Evolutionary conservation across 495 filamentous ascomycete genomes (phyloP).

Genomic region (Apiosordaria backusii): DNA sequence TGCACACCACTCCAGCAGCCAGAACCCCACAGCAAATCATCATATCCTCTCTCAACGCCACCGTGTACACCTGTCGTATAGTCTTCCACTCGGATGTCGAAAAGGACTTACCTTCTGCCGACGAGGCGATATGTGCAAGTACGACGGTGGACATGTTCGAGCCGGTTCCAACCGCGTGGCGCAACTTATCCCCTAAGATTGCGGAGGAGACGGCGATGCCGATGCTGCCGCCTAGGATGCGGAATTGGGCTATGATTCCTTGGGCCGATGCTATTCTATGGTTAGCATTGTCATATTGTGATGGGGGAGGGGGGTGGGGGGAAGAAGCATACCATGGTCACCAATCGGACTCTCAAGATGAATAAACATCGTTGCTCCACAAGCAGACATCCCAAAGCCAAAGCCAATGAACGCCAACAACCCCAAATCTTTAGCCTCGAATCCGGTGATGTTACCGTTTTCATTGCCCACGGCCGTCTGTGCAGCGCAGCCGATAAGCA

Average conservation of each 20-base stretch:
- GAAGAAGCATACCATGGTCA: conserved; percentile 34
- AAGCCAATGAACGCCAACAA: conserved; percentile 46
- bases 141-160: conserved; percentile 19
- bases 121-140: conserved; percentile 24
- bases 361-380: conserved; percentile 38
- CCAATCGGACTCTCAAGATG: conserved; percentile 30
- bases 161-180: background rate
- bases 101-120: background rate
- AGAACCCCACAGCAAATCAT: conserved; percentile 35
- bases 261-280: conserved; percentile 51
- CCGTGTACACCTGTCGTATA: conserved; percentile 33
- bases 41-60: conserved; percentile 42
- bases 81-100: conserved; percentile 17
- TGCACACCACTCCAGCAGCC: conserved; percentile 29
- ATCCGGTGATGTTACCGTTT: conserved; percentile 28
- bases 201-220: conserved; percentile 50
- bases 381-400: conserved; percentile 43
- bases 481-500: conserved; percentile 41
- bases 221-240: conserved; percentile 51
- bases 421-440: conserved; percentile 34
- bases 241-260: conserved; percentile 49
- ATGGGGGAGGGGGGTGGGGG: background rate
- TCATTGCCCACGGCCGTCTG: conserved; percentile 30
- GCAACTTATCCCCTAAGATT: conserved; percentile 7
- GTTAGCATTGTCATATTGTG: background rate